Evolutionary conservation across 2,329 filamentous ascomycete species (phyloP), one percentile per base, ranked within the genome.

Genomic region (Neoscytalidium dimidiatum): DNA sequence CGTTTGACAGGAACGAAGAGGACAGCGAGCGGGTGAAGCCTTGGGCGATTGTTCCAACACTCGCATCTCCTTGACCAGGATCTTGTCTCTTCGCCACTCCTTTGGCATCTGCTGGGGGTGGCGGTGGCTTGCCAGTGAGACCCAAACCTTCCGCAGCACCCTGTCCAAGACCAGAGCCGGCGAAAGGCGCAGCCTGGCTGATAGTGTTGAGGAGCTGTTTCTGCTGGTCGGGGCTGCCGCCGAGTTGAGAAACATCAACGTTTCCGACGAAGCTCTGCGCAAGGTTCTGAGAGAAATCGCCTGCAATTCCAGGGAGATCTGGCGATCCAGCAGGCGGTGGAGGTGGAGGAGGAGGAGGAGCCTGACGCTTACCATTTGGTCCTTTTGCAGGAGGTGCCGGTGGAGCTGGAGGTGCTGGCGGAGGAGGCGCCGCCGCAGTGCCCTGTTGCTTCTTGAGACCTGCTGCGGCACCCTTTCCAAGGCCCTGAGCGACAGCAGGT

Each of bases 221-320:
- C 7, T 48, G 31, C 29, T 28, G 21, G 31, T 48, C 58, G 5
- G 31, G 43, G 2, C 43, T 44, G 8, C 43, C 58, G 8, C 41
- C 26, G 14, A 62, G 21, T 31, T 62, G 43, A 1, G 44, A 49
- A 4, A 62, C 9, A 9, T 62, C 58, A 21, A 62, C 44, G n/a
- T 62, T 62, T 6, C 31, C 58, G 9, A 62, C 3, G 58, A 62
- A 62, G 31, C 43, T 62, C 21, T 62, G 44, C 9, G 58, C 58
- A 8, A 62, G 58, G 23, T 51, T 62, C 21, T 62, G 28, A 7
- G 44, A 49, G 21, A 62, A 62, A n/a, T 62, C 33, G 5, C 48
- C 58, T 3, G 44, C 48, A 29, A 62, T 51, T 7, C 48, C 31
- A 21, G 46, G 29, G 17, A 49, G 4, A 33, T 35, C 29, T n/a